Evolutionary conservation across 495 filamentous ascomycete species (phyloP), one percentile per base, ranked within the genome.

Genomic region (Coniosporium apollinis): DNA sequence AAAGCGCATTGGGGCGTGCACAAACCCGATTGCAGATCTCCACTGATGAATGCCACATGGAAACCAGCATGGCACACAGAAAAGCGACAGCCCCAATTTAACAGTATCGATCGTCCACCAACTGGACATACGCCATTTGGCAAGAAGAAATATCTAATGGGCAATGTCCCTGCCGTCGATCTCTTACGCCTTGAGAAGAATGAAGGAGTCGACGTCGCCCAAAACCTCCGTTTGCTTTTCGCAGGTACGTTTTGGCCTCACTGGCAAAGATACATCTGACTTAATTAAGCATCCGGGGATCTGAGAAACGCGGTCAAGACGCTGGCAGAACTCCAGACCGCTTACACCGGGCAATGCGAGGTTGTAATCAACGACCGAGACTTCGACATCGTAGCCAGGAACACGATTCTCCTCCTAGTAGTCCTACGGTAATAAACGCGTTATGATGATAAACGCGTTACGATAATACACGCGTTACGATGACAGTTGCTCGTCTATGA

Each of bases 361-460:
- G 40, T 61, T 0, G 43, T 47, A 0, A 24, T 69, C 3, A 69
- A 67, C 36, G 64, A 71, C 34, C 2, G 15, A n/a, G 57, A 66
- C 14, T 30, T 58, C 19, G 47, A 55, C 17, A 38, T 68, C 13
- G 59, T 61, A 2, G 55, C 56, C 6, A 54, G 62, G 0, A 71
- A 67, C 40, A 30, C 47, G 6, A 63, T 67, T 6, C 17, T 71
- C 3, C 50, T 71, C 6, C 45, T 69, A 5, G 28, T 57, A 10
- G 52, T n/a, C n/a, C n/a, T n/a, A n/a, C n/a, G n/a, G n/a, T n/a
- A n/a, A n/a, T n/a, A n/a, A n/a, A n/a, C n/a, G n/a, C n/a, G n/a
- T n/a, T n/a, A n/a, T n/a, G n/a, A n/a, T n/a, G n/a, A n/a, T n/a
- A n/a, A n/a, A n/a, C n/a, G n/a, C n/a, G n/a, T n/a, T n/a, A n/a